Evolutionary conservation across 2,329 filamentous ascomycete genomes (phyloP).

Genomic region (Botryosphaeria dothidea): DNA sequence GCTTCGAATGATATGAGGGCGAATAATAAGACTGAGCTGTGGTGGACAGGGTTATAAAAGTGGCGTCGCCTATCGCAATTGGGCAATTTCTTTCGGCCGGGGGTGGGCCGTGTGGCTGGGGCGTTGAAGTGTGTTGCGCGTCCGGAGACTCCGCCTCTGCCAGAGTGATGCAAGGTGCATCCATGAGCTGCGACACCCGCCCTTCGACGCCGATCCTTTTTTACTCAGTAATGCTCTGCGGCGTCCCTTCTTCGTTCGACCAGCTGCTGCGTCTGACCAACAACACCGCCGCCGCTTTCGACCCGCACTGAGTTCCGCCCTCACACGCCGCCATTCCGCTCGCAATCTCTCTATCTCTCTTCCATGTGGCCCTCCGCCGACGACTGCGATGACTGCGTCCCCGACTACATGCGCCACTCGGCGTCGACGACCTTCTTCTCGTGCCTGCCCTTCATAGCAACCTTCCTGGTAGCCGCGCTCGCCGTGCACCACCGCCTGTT

Average conservation of each 20-base stretch:
- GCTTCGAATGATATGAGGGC: neutral
- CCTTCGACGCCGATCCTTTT: constrained; percentile 4
- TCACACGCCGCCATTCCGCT: neutral
- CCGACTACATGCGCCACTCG: constrained; percentile 47
- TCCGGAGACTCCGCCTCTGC: constrained; percentile 8
- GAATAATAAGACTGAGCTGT: neutral
- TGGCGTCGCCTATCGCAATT: neutral
- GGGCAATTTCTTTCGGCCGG: neutral
- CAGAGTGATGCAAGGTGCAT: constrained; percentile 1
- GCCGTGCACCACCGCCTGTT: constrained; percentile 70
- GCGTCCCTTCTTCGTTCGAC: neutral
- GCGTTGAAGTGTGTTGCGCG: neutral
- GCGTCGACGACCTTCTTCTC: constrained; percentile 59
- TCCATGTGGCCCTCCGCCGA: constrained; percentile 41
- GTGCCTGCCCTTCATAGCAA: constrained; percentile 67
- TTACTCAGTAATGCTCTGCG: neutral
- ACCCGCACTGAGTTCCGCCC: neutral
- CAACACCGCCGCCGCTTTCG: neutral
- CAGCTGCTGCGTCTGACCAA: neutral
- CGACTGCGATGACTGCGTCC: constrained; percentile 60
- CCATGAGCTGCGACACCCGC: constrained; percentile 8
- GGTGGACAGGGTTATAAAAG: too few species aligned
- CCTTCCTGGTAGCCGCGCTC: constrained; percentile 64
- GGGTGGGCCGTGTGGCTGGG: neutral
- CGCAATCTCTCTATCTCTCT: neutral